phyloP scores from a whole-genome alignment of 2,329 filamentous ascomycete genomes.

The Colletotrichum orbiculare region DNA sequence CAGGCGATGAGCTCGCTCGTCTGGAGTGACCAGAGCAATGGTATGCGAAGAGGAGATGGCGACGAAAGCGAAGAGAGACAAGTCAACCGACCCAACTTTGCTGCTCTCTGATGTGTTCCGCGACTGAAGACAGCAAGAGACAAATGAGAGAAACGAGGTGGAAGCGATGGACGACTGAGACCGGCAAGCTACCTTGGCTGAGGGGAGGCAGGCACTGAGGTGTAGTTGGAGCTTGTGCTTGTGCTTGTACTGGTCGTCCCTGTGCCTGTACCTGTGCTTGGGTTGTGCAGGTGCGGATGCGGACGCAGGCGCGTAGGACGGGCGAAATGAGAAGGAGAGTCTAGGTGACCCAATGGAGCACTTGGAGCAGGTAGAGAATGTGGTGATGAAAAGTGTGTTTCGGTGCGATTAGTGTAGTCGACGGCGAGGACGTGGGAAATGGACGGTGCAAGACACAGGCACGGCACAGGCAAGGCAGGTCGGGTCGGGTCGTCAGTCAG shows the following conservation, averaged over 20 bases:
- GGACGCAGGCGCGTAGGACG: conserved; percentile 6
- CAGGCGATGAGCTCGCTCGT: not conserved
- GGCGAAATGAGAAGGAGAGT: conserved; percentile 31
- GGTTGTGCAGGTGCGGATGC: not conserved
- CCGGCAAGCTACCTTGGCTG: not conserved
- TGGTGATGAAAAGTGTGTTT: conserved; percentile 31
- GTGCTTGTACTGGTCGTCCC: not conserved
- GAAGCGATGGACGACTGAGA: conserved; percentile 2
- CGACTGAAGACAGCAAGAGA: not conserved
- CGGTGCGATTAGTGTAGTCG: conserved; percentile 31
- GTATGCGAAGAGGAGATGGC: conserved; percentile 1
- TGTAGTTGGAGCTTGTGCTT: too few species aligned
- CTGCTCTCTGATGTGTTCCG: not conserved
- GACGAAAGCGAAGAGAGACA: conserved; percentile 7
- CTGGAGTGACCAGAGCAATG: too few species aligned
- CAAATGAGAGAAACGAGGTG: not conserved
- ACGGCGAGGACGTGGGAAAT: conserved; percentile 24
- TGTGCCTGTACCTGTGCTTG: too few species aligned
- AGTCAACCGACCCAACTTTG: not conserved
- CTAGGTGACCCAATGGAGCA: conserved; percentile 11
- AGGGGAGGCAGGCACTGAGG: too few species aligned
- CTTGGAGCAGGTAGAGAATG: conserved; percentile 22
- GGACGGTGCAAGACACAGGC: conserved; percentile 2
- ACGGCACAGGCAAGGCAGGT: not conserved
- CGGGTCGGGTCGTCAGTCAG: conserved; percentile 14